Evolutionary conservation across 1,284 basidiomycete genomes (phyloP).

Genomic region (Ganoderma multipileum): DNA sequence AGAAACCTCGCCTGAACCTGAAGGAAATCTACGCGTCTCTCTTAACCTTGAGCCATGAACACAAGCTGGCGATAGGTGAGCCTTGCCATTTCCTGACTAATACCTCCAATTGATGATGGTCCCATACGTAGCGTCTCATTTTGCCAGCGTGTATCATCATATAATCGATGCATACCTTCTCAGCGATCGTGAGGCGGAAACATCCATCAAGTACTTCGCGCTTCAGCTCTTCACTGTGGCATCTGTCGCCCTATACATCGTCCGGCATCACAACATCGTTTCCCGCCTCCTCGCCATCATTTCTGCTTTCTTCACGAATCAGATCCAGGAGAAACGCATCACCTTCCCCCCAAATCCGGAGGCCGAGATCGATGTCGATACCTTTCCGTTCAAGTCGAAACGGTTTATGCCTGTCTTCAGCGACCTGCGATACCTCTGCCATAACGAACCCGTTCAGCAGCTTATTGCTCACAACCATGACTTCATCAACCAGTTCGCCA

Average conservation of each 20-base stretch:
- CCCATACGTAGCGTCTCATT: slow-evolving; percentile 77
- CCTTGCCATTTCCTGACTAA: slow-evolving; percentile 18
- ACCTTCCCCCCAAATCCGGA: slow-evolving; percentile 53
- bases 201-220: slow-evolving; percentile 91
- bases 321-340: slow-evolving; percentile 75
- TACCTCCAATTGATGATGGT: slow-evolving; percentile 10
- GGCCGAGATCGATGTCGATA: slow-evolving; percentile 76
- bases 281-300: slow-evolving; percentile 82
- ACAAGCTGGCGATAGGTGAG: slow-evolving; percentile 81
- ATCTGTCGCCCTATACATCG: slow-evolving; percentile 81
- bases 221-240: slow-evolving; percentile 92
- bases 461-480: slow-evolving; percentile 72
- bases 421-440: slow-evolving; percentile 82
- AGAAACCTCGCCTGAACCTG: slow-evolving; percentile 78
- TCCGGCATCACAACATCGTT: slow-evolving; percentile 78
- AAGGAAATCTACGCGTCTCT: slow-evolving; percentile 87
- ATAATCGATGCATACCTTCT: slow-evolving; percentile 91
- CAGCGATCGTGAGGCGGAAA: slow-evolving; percentile 91
- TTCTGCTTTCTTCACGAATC: slow-evolving; percentile 88
- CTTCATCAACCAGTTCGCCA: slow-evolving; percentile 63
- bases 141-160: slow-evolving; percentile 85
- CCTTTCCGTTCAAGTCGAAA: slow-evolving; percentile 89
- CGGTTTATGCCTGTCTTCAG: slow-evolving; percentile 92
- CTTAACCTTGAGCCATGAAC: slow-evolving; percentile 74
- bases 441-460: slow-evolving; percentile 78